phyloP scores from a whole-genome alignment of 257 asterid genomes.

The Solanum medicagineum region DNA sequence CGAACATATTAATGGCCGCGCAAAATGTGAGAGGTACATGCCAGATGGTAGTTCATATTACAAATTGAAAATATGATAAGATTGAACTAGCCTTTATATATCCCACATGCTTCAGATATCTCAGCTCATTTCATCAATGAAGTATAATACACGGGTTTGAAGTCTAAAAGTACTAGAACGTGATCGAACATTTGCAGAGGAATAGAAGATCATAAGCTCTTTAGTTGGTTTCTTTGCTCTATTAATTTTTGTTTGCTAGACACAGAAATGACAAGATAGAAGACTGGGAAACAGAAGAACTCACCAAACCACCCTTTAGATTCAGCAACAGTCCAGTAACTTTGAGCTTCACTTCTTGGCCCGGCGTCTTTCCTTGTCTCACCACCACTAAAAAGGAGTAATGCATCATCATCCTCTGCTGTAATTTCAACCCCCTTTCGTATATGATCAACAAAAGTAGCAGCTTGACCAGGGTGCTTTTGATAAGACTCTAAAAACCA shows the following conservation, averaged over 20 bases:
- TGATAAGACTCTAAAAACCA: conserved; percentile 91
- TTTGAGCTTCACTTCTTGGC: conserved; percentile 93
- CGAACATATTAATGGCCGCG: neutral
- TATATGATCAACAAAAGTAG: conserved; percentile 78
- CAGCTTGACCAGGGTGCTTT: conserved; percentile 95
- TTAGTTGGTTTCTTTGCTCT: neutral
- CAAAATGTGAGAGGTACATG: neutral
- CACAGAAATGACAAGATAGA: neutral
- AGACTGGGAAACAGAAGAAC: conserved; percentile 1
- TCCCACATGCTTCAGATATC: neutral
- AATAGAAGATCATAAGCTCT: neutral
- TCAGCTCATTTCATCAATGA: neutral
- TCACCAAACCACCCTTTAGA: conserved; percentile 92
- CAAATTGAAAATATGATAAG: neutral
- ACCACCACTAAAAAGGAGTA: conserved; percentile 92
- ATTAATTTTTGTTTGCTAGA: neutral
- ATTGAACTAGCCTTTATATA: neutral
- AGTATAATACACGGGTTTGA: neutral
- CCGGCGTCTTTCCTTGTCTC: conserved; percentile 96
- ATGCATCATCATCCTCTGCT: conserved; percentile 45
- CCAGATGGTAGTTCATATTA: neutral
- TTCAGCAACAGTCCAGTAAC: conserved; percentile 93
- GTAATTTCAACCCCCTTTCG: conserved; percentile 68
- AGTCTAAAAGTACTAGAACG: neutral
- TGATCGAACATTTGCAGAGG: neutral